phyloP scores from a whole-genome alignment of 2,329 filamentous ascomycete species.

The Gyromitra esculenta region DNA sequence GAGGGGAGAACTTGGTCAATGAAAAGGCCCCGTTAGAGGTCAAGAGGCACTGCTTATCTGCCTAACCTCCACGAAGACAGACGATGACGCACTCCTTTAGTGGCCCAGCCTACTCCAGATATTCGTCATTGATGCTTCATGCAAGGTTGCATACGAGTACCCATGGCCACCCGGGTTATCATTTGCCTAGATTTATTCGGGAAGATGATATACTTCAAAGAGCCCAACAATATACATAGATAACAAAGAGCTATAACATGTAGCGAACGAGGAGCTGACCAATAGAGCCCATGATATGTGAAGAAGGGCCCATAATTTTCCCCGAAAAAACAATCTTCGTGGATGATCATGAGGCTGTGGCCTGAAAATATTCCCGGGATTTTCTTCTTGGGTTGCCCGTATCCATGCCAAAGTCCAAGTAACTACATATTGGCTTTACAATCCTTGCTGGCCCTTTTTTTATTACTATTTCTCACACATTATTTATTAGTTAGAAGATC shows the following conservation, averaged over 20 bases:
- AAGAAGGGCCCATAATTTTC: constrained; percentile 6
- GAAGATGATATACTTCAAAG: constrained; percentile 11
- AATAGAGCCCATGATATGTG: constrained; percentile 15
- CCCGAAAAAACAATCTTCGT: constrained; percentile 28
- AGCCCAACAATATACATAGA: constrained; percentile 8
- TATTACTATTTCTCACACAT: constrained; percentile 14
- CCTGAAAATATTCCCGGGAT: constrained; percentile 29
- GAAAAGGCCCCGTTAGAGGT: constrained; percentile 23
- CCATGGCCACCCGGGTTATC: constrained; percentile 9
- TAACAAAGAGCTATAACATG: constrained; percentile 11
- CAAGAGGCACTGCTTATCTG: constrained; percentile 42
- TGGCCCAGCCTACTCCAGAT: constrained; percentile 17
- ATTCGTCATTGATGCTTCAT: constrained; percentile 41
- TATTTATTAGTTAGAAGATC: constrained; percentile 17
- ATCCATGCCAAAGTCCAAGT: constrained; percentile 24
- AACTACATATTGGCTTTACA: constrained; percentile 5
- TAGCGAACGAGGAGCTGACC: neutral
- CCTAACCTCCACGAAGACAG: constrained; percentile 10
- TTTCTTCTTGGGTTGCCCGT: constrained; percentile 23
- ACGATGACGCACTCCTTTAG: constrained; percentile 33
- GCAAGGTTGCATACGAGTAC: constrained; percentile 28
- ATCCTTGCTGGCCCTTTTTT: constrained; percentile 21
- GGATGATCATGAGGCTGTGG: constrained; percentile 31
- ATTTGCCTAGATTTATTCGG: constrained; percentile 21
- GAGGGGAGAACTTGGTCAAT: constrained; percentile 18